Evolutionary conservation across 2,329 filamentous ascomycete genomes (phyloP).

Genomic region (Ceratocystis ficicola): DNA sequence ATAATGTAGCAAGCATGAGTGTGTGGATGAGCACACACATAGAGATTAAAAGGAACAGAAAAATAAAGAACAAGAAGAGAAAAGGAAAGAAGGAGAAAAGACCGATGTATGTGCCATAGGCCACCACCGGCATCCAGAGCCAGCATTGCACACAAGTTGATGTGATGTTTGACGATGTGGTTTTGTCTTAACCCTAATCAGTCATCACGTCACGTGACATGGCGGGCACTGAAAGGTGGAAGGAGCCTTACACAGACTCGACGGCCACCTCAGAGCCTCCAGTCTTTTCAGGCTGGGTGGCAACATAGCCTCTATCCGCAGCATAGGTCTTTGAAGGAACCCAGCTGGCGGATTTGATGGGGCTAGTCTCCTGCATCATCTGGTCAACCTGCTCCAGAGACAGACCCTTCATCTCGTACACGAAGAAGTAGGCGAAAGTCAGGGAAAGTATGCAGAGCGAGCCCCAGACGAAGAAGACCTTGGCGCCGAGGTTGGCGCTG

Average conservation of each 20-base stretch:
- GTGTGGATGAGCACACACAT: neutral
- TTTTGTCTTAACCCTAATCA: neutral
- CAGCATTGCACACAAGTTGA: neutral
- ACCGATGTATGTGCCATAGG: neutral
- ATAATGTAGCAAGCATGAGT: neutral
- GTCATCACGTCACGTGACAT: neutral
- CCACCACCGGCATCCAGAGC: neutral
- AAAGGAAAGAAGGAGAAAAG: neutral
- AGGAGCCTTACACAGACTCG: neutral
- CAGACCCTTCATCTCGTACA: constrained; percentile 64
- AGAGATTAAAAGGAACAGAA: neutral
- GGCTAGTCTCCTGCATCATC: constrained; percentile 79
- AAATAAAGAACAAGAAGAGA: neutral
- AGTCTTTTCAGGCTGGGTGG: constrained; percentile 14
- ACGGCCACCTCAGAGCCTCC: constrained; percentile 11
- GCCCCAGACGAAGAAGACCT: constrained; percentile 68
- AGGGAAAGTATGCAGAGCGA: constrained; percentile 48
- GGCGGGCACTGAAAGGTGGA: neutral
- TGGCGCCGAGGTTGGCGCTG: constrained; percentile 53
- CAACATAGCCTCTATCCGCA: constrained; percentile 28
- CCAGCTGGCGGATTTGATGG: constrained; percentile 66
- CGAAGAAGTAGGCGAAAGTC: constrained; percentile 59
- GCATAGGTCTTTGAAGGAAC: constrained; percentile 59
- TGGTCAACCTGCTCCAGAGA: constrained; percentile 70
- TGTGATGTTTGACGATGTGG: neutral